Evolutionary conservation across 78 protist genomes (phyloP).

Genomic region (Speleostelium caveatum): DNA sequence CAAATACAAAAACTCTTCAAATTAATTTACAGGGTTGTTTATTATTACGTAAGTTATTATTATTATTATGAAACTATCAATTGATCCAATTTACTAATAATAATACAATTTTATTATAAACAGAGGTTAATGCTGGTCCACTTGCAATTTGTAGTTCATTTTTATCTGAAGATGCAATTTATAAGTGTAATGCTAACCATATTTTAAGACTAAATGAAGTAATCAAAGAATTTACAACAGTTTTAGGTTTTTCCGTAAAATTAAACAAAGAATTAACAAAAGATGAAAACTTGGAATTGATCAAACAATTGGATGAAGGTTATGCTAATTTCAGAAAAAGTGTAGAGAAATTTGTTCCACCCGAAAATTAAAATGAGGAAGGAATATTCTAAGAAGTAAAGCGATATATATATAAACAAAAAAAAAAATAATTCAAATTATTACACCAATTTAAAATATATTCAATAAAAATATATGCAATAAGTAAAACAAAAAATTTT

Average conservation of each 20-base stretch:
- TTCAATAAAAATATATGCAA: no score
- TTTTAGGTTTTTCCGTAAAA: constrained; percentile 32
- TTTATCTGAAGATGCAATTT: constrained; percentile 19
- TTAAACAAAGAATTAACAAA: constrained; percentile 23
- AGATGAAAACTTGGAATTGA: constrained; percentile 23
- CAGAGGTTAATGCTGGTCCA: constrained; percentile 86
- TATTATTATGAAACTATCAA: background rate
- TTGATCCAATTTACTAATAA: background rate
- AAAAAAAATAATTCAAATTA: no score
- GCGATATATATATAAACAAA: no score
- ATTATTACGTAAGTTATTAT: constrained; percentile 5
- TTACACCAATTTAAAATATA: no score
- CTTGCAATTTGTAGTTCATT: constrained; percentile 64
- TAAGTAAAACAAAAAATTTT: no score
- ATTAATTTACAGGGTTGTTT: constrained; percentile 77
- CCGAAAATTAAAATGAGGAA: constrained; percentile 12
- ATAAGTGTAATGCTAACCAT: constrained; percentile 63
- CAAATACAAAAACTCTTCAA: constrained; percentile 75
- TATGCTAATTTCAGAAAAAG: constrained; percentile 32
- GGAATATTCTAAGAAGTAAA: no score
- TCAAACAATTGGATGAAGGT: constrained; percentile 32
- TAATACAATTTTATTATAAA: background rate
- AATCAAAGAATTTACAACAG: constrained; percentile 21
- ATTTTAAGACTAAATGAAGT: constrained; percentile 16
- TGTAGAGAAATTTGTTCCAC: constrained; percentile 26